Conservation (phyloP, 1,284 basidiomycete species). For the Papiliotrema nemorosa region DNA sequence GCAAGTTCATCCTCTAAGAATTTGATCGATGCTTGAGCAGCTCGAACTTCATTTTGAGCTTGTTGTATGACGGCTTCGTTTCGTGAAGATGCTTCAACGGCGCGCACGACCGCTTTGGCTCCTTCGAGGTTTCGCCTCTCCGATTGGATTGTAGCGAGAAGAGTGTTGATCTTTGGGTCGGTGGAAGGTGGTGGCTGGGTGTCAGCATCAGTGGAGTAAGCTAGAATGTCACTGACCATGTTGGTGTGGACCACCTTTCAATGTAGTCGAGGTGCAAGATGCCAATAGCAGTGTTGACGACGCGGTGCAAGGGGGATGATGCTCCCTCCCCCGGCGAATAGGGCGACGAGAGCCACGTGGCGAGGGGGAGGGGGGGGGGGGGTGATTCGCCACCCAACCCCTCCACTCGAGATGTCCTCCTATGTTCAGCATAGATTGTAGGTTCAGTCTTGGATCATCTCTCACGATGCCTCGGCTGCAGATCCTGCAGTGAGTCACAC, state of each 20-base stretch:
- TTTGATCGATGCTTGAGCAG: slow-evolving; percentile 45
- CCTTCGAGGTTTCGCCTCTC: slow-evolving; percentile 49
- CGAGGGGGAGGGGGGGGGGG: too few species aligned
- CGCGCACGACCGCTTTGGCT: slow-evolving; percentile 48
- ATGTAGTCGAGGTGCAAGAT: too few species aligned
- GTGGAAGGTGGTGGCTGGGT: slow-evolving; percentile 20
- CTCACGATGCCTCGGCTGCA: slow-evolving; percentile 45
- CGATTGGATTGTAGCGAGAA: slow-evolving; percentile 43
- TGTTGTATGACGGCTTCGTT: slow-evolving; percentile 50
- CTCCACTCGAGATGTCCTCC: too few species aligned
- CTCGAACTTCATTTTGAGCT: slow-evolving; percentile 48
- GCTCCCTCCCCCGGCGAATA: too few species aligned
- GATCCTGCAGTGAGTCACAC: slow-evolving; percentile 39
- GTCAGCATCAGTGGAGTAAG: too few species aligned
- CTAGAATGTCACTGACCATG: not conserved
- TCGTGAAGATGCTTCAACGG: slow-evolving; percentile 45
- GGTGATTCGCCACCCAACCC: too few species aligned
- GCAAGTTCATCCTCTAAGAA: slow-evolving; percentile 48
- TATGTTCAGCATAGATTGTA: too few species aligned
- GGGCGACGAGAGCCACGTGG: too few species aligned
- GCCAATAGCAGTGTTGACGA: too few species aligned
- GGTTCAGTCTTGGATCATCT: too few species aligned
- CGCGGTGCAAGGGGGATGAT: too few species aligned
- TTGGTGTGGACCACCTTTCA: too few species aligned
- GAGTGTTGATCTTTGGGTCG: slow-evolving; percentile 41